A percentile compares a stretch with the other conserved stretches of the same genome.
These are phyloP conservation scores for Physcomitrium patens DNA, from an alignment of 225 moss, liverwort and hornwort genomes.

Conservation along the genomic window DNA sequence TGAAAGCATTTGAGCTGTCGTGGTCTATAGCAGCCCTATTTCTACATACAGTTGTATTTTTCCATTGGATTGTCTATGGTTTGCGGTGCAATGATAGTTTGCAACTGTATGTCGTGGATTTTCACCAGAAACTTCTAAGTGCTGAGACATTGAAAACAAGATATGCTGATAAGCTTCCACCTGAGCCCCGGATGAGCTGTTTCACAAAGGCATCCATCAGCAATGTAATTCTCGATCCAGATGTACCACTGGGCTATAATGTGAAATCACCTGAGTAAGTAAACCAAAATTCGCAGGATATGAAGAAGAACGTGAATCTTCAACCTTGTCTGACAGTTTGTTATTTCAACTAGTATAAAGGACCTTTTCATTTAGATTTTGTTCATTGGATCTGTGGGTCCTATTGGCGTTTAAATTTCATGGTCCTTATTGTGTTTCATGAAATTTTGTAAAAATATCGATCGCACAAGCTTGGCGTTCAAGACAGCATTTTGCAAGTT, in stretches of 20 bases:
- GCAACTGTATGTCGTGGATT: constrained; percentile 15
- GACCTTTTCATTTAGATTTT: background rate
- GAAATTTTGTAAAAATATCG: background rate
- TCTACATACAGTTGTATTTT: constrained; percentile 9
- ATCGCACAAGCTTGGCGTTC: constrained; percentile 6
- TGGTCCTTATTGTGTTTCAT: background rate
- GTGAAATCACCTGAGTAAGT: constrained; percentile 77
- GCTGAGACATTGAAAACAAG: constrained; percentile 62
- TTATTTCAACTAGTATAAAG: background rate
- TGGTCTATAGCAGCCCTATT: background rate
- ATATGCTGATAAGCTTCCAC: constrained; percentile 70
- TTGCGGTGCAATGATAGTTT: constrained; percentile 12
- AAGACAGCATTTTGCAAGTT: constrained; percentile 11
- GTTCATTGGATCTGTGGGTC: background rate
- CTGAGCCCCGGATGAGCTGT: constrained; percentile 72
- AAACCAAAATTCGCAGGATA: background rate
- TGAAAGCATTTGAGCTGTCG: constrained; percentile 1
- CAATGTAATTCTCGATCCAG: constrained; percentile 68
- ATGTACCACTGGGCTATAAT: constrained; percentile 78
- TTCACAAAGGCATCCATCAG: constrained; percentile 73
- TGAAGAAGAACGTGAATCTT: background rate
- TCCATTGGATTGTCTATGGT: constrained; percentile 8
- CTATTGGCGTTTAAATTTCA: background rate
- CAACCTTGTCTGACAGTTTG: background rate
- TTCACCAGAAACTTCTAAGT: constrained; percentile 55